A percentile compares a stretch with the other conserved stretches of the same genome.
Evolutionary conservation across 257 asterid species (phyloP).

Genomic region (Solanum clarkiae): DNA sequence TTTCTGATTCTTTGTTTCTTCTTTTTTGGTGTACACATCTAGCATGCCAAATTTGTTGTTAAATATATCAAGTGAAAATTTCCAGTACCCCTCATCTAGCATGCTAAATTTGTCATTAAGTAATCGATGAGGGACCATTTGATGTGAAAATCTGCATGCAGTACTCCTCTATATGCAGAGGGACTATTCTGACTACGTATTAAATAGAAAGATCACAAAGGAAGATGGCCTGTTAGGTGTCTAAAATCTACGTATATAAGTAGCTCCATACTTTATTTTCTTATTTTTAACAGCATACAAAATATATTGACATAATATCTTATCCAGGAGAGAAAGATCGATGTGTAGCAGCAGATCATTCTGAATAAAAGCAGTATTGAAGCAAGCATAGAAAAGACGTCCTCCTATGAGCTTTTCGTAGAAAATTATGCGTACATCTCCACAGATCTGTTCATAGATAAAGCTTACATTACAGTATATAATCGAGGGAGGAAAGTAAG

Average conservation of each 20-base stretch:
- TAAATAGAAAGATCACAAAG: neutral
- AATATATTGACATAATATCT: neutral
- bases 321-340: neutral
- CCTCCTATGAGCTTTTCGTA: conserved; percentile 67
- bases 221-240: neutral
- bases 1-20: neutral
- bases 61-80: neutral
- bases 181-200: neutral
- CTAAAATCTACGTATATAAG: neutral
- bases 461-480: neutral
- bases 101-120: neutral
- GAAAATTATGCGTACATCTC: conserved; percentile 64
- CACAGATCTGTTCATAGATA: conserved; percentile 24
- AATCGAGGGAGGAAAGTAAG: neutral
- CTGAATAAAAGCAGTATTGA: conserved; percentile 65
- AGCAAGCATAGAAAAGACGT: conserved; percentile 66
- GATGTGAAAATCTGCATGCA: neutral
- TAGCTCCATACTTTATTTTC: neutral
- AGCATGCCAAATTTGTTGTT: neutral
- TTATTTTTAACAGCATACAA: neutral
- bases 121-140: neutral
- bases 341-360: conserved; percentile 34
- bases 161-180: neutral
- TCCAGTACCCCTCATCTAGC: neutral
- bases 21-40: neutral